phyloP scores from a whole-genome alignment of 2,329 filamentous ascomycete genomes.

The Juglanconis sp. region DNA sequence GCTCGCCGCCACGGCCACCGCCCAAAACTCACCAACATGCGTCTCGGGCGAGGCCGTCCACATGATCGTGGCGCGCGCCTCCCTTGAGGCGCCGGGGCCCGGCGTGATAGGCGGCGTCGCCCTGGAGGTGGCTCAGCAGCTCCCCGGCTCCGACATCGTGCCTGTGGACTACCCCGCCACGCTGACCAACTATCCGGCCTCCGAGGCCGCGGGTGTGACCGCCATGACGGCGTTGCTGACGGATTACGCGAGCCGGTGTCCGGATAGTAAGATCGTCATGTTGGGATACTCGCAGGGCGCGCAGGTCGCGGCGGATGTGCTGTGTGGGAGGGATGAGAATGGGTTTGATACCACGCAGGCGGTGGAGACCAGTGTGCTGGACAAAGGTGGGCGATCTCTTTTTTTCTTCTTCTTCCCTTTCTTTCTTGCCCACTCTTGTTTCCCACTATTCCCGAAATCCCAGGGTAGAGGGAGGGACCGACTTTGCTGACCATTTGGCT shows the following conservation, averaged over 20 bases:
- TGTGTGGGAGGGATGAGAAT: slow-evolving; percentile 20
- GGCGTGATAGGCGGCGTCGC: slow-evolving; percentile 25
- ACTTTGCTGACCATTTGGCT: background rate
- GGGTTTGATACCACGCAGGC: slow-evolving; percentile 16
- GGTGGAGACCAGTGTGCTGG: slow-evolving; percentile 4
- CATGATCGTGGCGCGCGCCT: slow-evolving; percentile 25
- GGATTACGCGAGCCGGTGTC: slow-evolving; percentile 20
- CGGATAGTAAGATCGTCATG: slow-evolving; percentile 24
- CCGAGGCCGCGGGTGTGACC: slow-evolving; percentile 18
- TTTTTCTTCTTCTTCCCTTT: too few species aligned
- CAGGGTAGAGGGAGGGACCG: background rate
- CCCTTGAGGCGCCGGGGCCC: slow-evolving; percentile 20
- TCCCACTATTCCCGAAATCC: too few species aligned
- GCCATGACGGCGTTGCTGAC: slow-evolving; percentile 20
- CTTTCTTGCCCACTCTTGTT: too few species aligned
- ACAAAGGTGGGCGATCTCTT: slow-evolving; percentile 7
- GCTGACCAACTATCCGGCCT: slow-evolving; percentile 21
- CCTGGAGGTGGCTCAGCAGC: slow-evolving; percentile 19
- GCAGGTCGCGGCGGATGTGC: slow-evolving; percentile 23
- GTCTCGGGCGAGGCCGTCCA: slow-evolving; percentile 22
- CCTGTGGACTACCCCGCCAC: slow-evolving; percentile 26
- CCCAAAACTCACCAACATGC: slow-evolving; percentile 4
- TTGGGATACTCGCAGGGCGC: slow-evolving; percentile 26
- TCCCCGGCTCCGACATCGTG: slow-evolving; percentile 22
- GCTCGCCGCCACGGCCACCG: background rate